Base-by-base conservation (phyloP, 1,284 basidiomycete species). In the Leccinum solheimii region DNA sequence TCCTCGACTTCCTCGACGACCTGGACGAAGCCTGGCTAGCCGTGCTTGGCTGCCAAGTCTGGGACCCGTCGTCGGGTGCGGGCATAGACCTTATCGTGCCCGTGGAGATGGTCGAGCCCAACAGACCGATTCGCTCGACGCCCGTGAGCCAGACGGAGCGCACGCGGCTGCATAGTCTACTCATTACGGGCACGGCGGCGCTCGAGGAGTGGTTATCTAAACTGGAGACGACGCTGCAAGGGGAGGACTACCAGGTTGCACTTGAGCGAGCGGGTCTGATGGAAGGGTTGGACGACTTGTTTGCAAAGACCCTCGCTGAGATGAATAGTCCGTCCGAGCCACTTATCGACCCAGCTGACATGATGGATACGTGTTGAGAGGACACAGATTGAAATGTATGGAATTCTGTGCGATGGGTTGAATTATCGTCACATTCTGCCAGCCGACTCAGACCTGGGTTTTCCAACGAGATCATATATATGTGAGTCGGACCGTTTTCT, bases 1-100 rank as follows among this genome's bases (percentile, higher is more conserved):
- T 90, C 2, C 77, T 88, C 30, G 82, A 85, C 60, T 87, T 84
- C 78, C 75, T 91, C 19, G 83, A 85, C 67, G 86, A 90, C 67
- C 79, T 92, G 32, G 90, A 92, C 70, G 79, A 82, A 56, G 87
- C 84, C 0, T 92, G 90, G 90, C 66, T 85, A 14, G 80, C 83
- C 21, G 85, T 88, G 1, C 78, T 92, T 23, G 79, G 80, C 45
- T 75, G 76, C 7, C 85, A 89, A 65, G 77, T 81, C 2, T 92
- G 90, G 90, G 83, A 89, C 63, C 77, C 84, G 1, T 73, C 72
- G 5, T 64, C 73, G 8, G 76, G 76, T 7, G 69, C 70, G 8
- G 86, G 85, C 3, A 72, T 80, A 6, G 86, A 87, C 65, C 70
- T 85, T 30, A 68, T 80, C 13, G 65, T 80, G 6, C 74, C 78